Conservation (phyloP, 2,329 filamentous ascomycete genomes). For the Arthroderma sp. region DNA sequence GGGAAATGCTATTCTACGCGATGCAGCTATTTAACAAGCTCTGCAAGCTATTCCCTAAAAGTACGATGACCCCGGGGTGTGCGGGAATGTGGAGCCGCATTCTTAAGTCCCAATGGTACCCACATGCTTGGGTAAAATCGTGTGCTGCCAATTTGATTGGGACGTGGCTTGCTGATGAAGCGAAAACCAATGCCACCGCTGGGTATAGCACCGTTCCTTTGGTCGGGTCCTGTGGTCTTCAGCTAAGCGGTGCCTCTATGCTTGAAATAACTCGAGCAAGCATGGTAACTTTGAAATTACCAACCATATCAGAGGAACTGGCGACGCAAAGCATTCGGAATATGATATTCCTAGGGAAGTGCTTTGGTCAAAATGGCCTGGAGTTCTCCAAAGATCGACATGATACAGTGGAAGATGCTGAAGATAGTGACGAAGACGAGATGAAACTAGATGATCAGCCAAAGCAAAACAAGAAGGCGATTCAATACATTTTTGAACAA, state of each 20-base stretch:
- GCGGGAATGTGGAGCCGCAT: constrained; percentile 59
- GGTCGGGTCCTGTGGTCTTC: constrained; percentile 56
- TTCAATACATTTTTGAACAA: constrained; percentile 67
- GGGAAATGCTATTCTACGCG: constrained; percentile 61
- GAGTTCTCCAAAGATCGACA: constrained; percentile 29
- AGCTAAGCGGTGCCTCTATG: constrained; percentile 53
- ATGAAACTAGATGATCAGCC: constrained; percentile 33
- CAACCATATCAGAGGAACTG: constrained; percentile 57
- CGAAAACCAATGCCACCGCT: constrained; percentile 44
- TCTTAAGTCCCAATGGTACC: constrained; percentile 56
- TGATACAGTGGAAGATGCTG: constrained; percentile 27
- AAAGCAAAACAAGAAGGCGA: constrained; percentile 36
- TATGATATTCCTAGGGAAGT: constrained; percentile 65
- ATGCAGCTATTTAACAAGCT: constrained; percentile 58
- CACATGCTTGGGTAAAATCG: constrained; percentile 61
- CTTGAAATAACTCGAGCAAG: constrained; percentile 43
- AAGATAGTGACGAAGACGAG: constrained; percentile 31
- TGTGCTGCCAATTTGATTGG: constrained; percentile 61
- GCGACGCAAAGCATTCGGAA: constrained; percentile 68
- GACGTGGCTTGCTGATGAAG: constrained; percentile 68
- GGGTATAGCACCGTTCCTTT: constrained; percentile 48
- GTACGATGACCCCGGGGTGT: constrained; percentile 47
- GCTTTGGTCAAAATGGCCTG: constrained; percentile 44
- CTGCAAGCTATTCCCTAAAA: constrained; percentile 50
- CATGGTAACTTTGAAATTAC: constrained; percentile 47